These are phyloP conservation scores for Penicillium waksmanii DNA, from an alignment of 495 filamentous ascomycete species.

Conservation along the genomic window DNA sequence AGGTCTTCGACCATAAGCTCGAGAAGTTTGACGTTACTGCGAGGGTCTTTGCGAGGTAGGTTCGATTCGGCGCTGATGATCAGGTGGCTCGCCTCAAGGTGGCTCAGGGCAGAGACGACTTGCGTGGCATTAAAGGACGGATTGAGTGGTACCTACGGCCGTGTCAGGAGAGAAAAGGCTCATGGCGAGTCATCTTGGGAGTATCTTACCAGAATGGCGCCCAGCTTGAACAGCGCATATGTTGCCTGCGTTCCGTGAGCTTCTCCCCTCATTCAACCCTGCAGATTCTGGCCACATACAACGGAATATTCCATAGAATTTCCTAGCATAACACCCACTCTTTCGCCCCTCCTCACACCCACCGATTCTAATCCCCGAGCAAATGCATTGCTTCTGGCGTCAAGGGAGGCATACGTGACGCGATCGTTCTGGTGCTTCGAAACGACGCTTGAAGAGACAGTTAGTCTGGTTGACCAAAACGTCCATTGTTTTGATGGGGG, in stretches of 20 bases:
- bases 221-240: slow-evolving; percentile 91
- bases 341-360: slow-evolving; percentile 82
- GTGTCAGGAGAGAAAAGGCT: background rate
- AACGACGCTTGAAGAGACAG: slow-evolving; percentile 55
- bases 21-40: slow-evolving; percentile 75
- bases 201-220: slow-evolving; percentile 73
- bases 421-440: slow-evolving; percentile 64
- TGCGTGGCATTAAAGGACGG: slow-evolving; percentile 85
- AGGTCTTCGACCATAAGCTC: slow-evolving; percentile 66
- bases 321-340: slow-evolving; percentile 83
- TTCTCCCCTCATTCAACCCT: slow-evolving; percentile 6
- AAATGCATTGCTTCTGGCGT: slow-evolving; percentile 75
- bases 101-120: slow-evolving; percentile 74
- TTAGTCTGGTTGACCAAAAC: background rate
- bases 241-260: slow-evolving; percentile 51
- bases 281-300: slow-evolving; percentile 52
- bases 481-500: background rate
- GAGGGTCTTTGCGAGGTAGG: slow-evolving; percentile 75
- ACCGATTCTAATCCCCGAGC: slow-evolving; percentile 71
- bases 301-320: slow-evolving; percentile 83
- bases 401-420: slow-evolving; percentile 74
- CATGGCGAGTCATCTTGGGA: background rate
- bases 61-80: slow-evolving; percentile 87
- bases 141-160: slow-evolving; percentile 76
- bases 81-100: slow-evolving; percentile 74